Conservation (phyloP, 1,139 yeast species). For the Protomyces macrosporus region DNA sequence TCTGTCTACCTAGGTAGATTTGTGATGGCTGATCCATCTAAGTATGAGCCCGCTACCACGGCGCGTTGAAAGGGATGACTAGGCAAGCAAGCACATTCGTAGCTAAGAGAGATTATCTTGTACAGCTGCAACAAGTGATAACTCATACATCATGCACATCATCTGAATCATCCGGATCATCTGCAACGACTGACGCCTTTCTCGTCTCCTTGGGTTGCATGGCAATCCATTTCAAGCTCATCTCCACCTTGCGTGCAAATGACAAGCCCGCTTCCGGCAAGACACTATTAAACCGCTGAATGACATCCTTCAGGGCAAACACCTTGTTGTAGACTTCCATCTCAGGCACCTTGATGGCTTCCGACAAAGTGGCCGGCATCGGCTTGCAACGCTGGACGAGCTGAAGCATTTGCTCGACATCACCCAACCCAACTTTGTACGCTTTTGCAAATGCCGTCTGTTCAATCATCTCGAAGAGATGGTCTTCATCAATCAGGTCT, state of each 20-base stretch:
- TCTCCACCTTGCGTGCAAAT: not conserved
- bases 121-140: too few relatives aligned
- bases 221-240: not conserved
- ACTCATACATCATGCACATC: not conserved
- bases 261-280: not conserved
- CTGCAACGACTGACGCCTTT: not conserved
- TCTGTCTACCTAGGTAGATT: too few relatives aligned
- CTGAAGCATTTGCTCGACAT: not conserved
- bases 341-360: not conserved
- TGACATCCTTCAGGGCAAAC: not conserved
- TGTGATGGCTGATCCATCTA: too few relatives aligned
- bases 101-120: too few relatives aligned
- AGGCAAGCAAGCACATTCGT: too few relatives aligned
- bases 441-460: not conserved
- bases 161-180: not conserved
- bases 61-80: too few relatives aligned
- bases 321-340: not conserved
- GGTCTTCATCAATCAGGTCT: not conserved
- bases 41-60: too few relatives aligned
- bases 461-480: not conserved
- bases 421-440: not conserved
- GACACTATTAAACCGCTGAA: not conserved
- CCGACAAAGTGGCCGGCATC: not conserved
- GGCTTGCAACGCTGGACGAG: not conserved
- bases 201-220: too few relatives aligned